Conservation (phyloP, 768 basidiomycete genomes). For the Lentinus brumalis region DNA sequence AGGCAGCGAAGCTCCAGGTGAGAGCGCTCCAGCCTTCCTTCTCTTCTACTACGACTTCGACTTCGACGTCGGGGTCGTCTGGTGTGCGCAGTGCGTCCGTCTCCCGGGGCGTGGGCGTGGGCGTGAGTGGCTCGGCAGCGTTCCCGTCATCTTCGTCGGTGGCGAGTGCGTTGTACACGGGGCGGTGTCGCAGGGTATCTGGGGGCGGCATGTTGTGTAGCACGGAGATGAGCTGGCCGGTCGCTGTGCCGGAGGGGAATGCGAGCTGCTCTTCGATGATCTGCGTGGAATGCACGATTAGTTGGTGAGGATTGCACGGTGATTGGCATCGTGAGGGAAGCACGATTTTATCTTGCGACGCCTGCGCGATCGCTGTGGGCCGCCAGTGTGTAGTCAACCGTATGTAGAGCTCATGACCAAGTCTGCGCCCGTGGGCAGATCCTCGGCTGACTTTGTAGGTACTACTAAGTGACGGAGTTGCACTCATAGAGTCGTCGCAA, state of each 20-base stretch:
- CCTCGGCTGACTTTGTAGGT: no score
- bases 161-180: conserved; percentile 53
- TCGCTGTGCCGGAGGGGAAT: conserved; percentile 95
- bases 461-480: no score
- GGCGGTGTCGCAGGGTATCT: conserved; percentile 54
- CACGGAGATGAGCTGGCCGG: conserved; percentile 91
- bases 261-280: conserved; percentile 93
- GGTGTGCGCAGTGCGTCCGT: conserved; percentile 24
- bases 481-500: no score
- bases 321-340: no score
- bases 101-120: conserved; percentile 2
- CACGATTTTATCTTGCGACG: no score
- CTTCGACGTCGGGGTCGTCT: conserved; percentile 15
- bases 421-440: no score
- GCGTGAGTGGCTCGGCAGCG: conserved; percentile 24
- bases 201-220: conserved; percentile 78
- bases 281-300: conserved; percentile 36
- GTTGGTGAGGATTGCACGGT: no score
- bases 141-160: conserved; percentile 37
- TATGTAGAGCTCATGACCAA: no score
- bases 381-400: no score
- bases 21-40: conserved; percentile 79
- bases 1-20: conserved; percentile 74
- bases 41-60: conserved; percentile 44
- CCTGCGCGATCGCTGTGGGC: no score